Conservation (phyloP, 1,139 yeast species). For the Lodderomyces metapsilosis region DNA sequence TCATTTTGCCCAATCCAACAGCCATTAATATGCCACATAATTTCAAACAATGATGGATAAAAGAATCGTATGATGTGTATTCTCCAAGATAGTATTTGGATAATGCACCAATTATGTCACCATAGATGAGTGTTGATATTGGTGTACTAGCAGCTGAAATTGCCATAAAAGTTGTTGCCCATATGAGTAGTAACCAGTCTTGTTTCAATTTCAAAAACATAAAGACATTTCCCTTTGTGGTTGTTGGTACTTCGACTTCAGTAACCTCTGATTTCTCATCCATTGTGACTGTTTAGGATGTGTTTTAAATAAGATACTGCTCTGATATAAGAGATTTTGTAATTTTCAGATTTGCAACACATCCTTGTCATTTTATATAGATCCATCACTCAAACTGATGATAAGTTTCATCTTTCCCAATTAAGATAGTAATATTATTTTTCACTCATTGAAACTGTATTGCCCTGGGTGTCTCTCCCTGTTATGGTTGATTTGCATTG, state of each 20-base stretch:
- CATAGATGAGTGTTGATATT: constrained; percentile 62
- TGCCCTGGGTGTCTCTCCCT: too few species aligned
- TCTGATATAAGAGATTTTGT: too few species aligned
- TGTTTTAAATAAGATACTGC: too few species aligned
- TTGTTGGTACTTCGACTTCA: background rate
- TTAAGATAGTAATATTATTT: too few species aligned
- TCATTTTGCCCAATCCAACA: constrained; percentile 53
- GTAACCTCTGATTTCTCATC: background rate
- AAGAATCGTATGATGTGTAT: constrained; percentile 23
- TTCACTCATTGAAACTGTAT: too few species aligned
- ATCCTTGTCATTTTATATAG: background rate
- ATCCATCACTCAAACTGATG: too few species aligned
- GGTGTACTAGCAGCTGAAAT: constrained; percentile 59
- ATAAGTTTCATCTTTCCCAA: constrained; percentile 1
- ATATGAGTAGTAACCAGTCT: constrained; percentile 24
- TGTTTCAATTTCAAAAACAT: constrained; percentile 20
- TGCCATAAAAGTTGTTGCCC: constrained; percentile 25
- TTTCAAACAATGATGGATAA: constrained; percentile 43
- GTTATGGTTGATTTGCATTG: too few species aligned
- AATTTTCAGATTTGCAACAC: background rate
- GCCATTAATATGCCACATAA: constrained; percentile 55
- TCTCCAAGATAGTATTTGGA: constrained; percentile 33
- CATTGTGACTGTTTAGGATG: background rate
- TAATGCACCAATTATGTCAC: constrained; percentile 58
- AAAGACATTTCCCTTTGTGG: constrained; percentile 21